Conservation (phyloP, 495 filamentous ascomycete species). For the Amorphotheca resinae region DNA sequence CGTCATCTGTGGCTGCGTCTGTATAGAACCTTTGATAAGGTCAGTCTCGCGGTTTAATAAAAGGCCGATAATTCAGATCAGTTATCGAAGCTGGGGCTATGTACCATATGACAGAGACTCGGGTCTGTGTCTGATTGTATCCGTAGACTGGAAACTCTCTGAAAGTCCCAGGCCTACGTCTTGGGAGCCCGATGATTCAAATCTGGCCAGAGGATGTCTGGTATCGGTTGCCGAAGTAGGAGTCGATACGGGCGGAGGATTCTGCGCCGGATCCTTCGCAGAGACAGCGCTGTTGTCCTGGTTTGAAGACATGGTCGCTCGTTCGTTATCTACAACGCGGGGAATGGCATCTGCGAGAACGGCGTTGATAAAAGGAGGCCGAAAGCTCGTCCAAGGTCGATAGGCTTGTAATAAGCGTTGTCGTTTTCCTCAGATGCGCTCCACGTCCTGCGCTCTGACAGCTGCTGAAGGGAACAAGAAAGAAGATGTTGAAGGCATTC, state of each 20-base stretch:
- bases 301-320: slow-evolving; percentile 10
- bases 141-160: slow-evolving; percentile 32
- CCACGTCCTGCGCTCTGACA: neutral
- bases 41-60: slow-evolving; percentile 3
- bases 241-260: slow-evolving; percentile 13
- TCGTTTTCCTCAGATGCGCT: neutral
- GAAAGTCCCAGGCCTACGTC: slow-evolving; percentile 13
- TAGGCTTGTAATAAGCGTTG: too few relatives aligned
- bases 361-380: too few relatives aligned
- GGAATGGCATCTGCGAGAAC: too few relatives aligned
- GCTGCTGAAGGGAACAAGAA: neutral
- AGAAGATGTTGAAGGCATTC: slow-evolving; percentile 7
- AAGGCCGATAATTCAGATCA: too few relatives aligned
- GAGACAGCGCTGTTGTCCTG: slow-evolving; percentile 6
- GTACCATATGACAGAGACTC: slow-evolving; percentile 26
- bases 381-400: too few relatives aligned
- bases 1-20: slow-evolving; percentile 11
- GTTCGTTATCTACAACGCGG: too few relatives aligned
- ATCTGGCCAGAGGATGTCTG: slow-evolving; percentile 19
- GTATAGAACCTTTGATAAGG: slow-evolving; percentile 23
- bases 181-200: slow-evolving; percentile 19
- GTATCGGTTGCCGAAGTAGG: slow-evolving; percentile 21
- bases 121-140: slow-evolving; percentile 34
- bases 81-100: neutral
- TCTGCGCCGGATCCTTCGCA: slow-evolving; percentile 4